Evolutionary conservation across 2,329 filamentous ascomycete genomes (phyloP), one percentile per base, ranked within the genome.

Genomic region (Neopestalotiopsis sp.): DNA sequence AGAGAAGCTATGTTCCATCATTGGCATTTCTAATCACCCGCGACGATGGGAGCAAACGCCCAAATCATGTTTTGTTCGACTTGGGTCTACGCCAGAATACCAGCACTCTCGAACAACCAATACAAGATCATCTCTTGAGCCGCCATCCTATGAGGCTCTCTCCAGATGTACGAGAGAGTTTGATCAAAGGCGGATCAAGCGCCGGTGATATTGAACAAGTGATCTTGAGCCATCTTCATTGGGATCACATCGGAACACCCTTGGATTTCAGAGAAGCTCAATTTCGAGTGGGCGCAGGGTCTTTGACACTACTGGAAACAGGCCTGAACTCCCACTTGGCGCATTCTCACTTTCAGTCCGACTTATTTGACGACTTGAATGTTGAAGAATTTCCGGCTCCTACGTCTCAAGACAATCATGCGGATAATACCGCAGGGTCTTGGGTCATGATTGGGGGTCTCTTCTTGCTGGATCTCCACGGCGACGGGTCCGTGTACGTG

Each of bases 231-330:
- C 88, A 90, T 69, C 80, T 86, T 0, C 87, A 90, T 72, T 89
- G 85, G 81, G 87, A 90, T 72, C 88, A 89, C 70, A 80, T 85
- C 49, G 88, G 87, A n/a, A 87, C 85, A 4, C 85, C 86, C 0
- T 76, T 79, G 1, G 85, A 88, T 72, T 89, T 88, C 71, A 69
- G 80, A 0, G 75, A 78, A 13, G 80, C 85, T 0, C 78, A 79
- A 2, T 88, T 89, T 71, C 71, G 86, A 3, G 83, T 89, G 10
- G 88, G 88, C 0, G 77, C 80, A 4, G 85, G 84, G 4, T 82
- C 83, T 0, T 71, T 83, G 20, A 71, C 81, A 49, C 74, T 87
- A 1, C 75, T 87, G 5, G 69, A 71, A n/a, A 62, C 76, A 17
- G 78, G 78, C 6, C 20, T 52, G 6, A 52, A 52, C 3, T 52